Percentiles rank a stretch among this genome's conserved stretches.
Evolutionary conservation across 805 yeast species (phyloP).

Genomic region (Candida corydali): DNA sequence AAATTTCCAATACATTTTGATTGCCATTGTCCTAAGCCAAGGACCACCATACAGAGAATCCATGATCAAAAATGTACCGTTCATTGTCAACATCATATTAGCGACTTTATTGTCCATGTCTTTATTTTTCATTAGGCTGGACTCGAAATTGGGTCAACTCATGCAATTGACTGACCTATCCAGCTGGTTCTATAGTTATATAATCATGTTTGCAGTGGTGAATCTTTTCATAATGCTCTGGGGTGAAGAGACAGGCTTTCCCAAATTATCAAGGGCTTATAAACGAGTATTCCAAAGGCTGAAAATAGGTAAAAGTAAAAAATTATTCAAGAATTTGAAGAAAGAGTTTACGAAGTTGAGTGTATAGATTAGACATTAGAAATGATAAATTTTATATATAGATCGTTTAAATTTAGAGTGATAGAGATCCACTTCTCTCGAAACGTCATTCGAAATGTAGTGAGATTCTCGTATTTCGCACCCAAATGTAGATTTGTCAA

Average conservation of each 20-base stretch:
- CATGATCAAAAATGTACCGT: slow-evolving; percentile 62
- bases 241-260: slow-evolving; percentile 44
- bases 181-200: slow-evolving; percentile 42
- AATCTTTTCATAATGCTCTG: slow-evolving; percentile 48
- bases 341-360: slow-evolving; percentile 11
- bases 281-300: slow-evolving; percentile 29
- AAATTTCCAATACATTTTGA: slow-evolving; percentile 83
- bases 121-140: slow-evolving; percentile 53
- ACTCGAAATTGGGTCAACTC: slow-evolving; percentile 54
- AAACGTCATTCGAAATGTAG: too few species aligned
- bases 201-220: slow-evolving; percentile 41
- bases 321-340: slow-evolving; percentile 35
- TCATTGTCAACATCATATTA: slow-evolving; percentile 54
- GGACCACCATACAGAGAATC: slow-evolving; percentile 94
- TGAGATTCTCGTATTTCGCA: too few species aligned
- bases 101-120: slow-evolving; percentile 48
- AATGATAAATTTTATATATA: too few species aligned
- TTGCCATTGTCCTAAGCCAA: slow-evolving; percentile 78
- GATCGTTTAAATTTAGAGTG: too few species aligned
- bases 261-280: slow-evolving; percentile 33
- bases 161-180: slow-evolving; percentile 74
- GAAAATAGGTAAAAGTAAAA: slow-evolving; percentile 27
- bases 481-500: too few species aligned
- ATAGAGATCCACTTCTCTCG: too few species aligned
- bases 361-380: slow-evolving; percentile 5